Evolutionary conservation across 2,329 filamentous ascomycete species (phyloP).

Genomic region (Sporothrix luriei): DNA sequence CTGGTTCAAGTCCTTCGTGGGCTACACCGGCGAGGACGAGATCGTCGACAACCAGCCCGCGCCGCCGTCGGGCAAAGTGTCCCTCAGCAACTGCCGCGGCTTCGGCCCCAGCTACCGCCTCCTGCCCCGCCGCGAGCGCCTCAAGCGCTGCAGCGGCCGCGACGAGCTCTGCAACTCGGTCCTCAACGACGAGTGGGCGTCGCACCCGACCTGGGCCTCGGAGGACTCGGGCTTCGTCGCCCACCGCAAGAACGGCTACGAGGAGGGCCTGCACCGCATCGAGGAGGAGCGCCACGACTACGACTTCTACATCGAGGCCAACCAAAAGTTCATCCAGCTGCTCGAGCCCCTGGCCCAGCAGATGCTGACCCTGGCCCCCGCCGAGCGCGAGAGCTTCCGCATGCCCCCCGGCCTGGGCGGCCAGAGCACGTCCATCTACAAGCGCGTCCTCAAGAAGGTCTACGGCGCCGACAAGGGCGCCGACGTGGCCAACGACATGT

Average conservation of each 20-base stretch:
- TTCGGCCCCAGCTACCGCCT: constrained; percentile 93
- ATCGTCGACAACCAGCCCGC: constrained; percentile 76
- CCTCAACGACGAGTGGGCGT: constrained; percentile 97
- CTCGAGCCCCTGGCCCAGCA: constrained; percentile 92
- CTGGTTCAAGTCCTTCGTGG: constrained; percentile 84
- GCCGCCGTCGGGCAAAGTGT: constrained; percentile 78
- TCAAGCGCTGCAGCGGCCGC: constrained; percentile 89
- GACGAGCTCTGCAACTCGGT: constrained; percentile 93
- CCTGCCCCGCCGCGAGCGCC: constrained; percentile 81
- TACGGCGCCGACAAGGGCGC: constrained; percentile 84
- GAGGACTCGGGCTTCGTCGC: constrained; percentile 98
- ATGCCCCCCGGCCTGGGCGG: constrained; percentile 84
- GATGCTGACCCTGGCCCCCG: constrained; percentile 75
- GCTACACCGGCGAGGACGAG: constrained; percentile 74
- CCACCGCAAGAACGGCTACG: constrained; percentile 92
- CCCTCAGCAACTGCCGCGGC: constrained; percentile 92
- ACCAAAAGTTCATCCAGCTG: constrained; percentile 91
- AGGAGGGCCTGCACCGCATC: constrained; percentile 92
- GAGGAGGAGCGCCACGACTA: constrained; percentile 99
- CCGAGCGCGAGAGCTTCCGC: constrained; percentile 72
- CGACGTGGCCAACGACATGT: constrained; percentile 85
- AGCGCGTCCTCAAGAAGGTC: constrained; percentile 95
- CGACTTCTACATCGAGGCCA: constrained; percentile 96
- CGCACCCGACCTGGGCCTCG: constrained; percentile 97
- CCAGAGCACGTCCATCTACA: constrained; percentile 94